Percentiles rank a stretch among this genome's conserved stretches.
Evolutionary conservation across 1,284 basidiomycete species (phyloP).

Genomic region (Cystobasidiaceae sp.): DNA sequence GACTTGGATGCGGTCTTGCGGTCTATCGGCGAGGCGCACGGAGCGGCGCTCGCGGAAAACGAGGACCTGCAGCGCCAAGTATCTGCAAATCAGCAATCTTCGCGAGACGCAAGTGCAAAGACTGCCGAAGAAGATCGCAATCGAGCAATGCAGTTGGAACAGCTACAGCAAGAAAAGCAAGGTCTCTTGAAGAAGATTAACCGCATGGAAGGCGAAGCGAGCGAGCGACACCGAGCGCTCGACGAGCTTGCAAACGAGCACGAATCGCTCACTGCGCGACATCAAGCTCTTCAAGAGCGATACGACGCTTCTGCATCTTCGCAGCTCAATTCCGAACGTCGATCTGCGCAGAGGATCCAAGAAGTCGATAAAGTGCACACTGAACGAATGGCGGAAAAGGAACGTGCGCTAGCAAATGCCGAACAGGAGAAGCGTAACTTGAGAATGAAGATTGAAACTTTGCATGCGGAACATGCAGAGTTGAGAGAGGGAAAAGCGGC

Average conservation of each 20-base stretch:
- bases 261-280: background rate
- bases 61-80: background rate
- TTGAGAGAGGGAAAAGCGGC: background rate
- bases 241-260: conserved; percentile 11
- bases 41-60: background rate
- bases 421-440: conserved; percentile 13
- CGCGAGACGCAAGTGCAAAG: background rate
- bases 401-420: background rate
- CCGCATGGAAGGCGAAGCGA: background rate
- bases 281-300: background rate
- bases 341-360: conserved; percentile 8
- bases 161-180: conserved; percentile 20
- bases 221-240: background rate
- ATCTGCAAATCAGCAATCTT: background rate
- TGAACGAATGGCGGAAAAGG: conserved; percentile 13
- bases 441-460: background rate
- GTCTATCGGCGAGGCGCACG: background rate
- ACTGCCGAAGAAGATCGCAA: background rate
- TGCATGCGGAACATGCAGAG: conserved; percentile 27
- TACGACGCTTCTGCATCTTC: conserved; percentile 12
- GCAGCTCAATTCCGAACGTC: background rate
- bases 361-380: conserved; percentile 13
- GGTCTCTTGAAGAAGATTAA: conserved; percentile 2
- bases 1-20: conserved; percentile 1
- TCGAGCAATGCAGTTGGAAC: background rate